Percentiles rank a stretch among this genome's conserved stretches.
These are phyloP conservation scores for Jamesozyma spencerorum DNA, from an alignment of 805 yeast genomes.

Conservation along the genomic window DNA sequence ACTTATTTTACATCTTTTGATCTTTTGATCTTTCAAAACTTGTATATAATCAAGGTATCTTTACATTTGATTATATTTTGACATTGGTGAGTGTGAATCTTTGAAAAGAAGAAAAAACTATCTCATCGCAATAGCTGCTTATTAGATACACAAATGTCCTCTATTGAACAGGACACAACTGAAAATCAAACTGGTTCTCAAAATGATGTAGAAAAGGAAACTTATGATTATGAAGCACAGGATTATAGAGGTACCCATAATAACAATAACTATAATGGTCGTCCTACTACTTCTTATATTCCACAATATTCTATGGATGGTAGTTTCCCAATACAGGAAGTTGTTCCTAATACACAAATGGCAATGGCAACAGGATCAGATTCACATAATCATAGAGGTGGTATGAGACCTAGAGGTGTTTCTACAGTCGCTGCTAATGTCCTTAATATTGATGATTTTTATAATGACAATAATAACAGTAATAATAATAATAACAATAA, in stretches of 20 bases:
- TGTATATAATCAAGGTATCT: too few relatives aligned
- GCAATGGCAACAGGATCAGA: constrained; percentile 14
- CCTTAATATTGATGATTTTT: constrained; percentile 13
- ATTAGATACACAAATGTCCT: too few relatives aligned
- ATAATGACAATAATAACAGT: constrained; percentile 7
- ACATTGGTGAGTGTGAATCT: too few relatives aligned
- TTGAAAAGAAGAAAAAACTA: too few relatives aligned
- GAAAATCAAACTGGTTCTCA: not conserved
- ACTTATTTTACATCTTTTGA: too few relatives aligned
- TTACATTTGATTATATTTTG: too few relatives aligned
- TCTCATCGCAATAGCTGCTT: too few relatives aligned
- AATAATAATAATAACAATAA: constrained; percentile 4
- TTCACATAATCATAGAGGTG: constrained; percentile 1
- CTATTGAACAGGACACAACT: too few relatives aligned
- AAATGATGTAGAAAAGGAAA: constrained; percentile 6
- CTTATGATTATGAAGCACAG: constrained; percentile 19
- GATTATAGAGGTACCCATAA: constrained; percentile 4
- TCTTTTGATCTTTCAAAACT: too few relatives aligned
- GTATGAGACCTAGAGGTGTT: constrained; percentile 13
- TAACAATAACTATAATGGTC: not conserved
- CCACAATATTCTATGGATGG: constrained; percentile 20
- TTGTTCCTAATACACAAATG: constrained; percentile 25
- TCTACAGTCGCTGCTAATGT: constrained; percentile 20
- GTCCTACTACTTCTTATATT: constrained; percentile 18
- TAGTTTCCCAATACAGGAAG: constrained; percentile 24